A percentile compares a stretch with the other conserved stretches of the same genome.
phyloP scores from a whole-genome alignment of 1,139 yeast species.

The Lodderomyces elongisporus region DNA sequence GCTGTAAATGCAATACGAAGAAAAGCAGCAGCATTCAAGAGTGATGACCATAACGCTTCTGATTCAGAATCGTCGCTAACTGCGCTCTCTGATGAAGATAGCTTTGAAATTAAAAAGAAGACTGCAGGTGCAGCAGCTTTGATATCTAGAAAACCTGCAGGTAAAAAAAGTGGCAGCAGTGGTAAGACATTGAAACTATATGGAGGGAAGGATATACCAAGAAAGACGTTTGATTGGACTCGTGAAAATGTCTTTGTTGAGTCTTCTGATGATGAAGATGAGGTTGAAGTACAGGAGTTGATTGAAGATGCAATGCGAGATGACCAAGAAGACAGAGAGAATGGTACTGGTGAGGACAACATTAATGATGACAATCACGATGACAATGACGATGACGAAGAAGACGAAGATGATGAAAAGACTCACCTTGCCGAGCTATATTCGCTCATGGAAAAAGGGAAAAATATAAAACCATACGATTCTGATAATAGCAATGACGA shows the following conservation, averaged over 20 bases:
- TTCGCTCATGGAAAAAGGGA: conserved; percentile 16
- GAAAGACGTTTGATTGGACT: conserved; percentile 22
- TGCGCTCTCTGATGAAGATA: conserved; percentile 33
- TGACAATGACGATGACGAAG: conserved; percentile 11
- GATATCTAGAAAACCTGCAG: conserved; percentile 6
- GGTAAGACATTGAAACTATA: too few species aligned
- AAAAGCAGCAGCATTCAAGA: conserved; percentile 2
- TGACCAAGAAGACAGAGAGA: conserved; percentile 8
- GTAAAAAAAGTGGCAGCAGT: conserved; percentile 7
- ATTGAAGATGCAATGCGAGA: conserved; percentile 3
- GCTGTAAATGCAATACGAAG: neutral
- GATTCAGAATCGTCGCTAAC: conserved; percentile 37
- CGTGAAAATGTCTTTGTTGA: conserved; percentile 4
- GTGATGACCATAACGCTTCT: conserved; percentile 15
- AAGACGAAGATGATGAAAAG: conserved; percentile 19
- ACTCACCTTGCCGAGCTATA: conserved; percentile 18
- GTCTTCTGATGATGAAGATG: conserved; percentile 6
- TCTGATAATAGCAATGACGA: conserved; percentile 14
- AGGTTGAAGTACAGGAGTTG: conserved; percentile 2
- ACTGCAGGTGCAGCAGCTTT: neutral
- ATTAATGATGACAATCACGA: conserved; percentile 30
- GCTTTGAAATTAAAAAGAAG: conserved; percentile 2
- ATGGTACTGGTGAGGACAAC: conserved; percentile 28
- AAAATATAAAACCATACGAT: conserved; percentile 4
- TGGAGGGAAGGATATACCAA: conserved; percentile 22